A percentile compares a stretch with the other conserved stretches of the same genome.
Conservation (phyloP, 805 yeast species). For the Kluyveromyces dobzhanskii region DNA sequence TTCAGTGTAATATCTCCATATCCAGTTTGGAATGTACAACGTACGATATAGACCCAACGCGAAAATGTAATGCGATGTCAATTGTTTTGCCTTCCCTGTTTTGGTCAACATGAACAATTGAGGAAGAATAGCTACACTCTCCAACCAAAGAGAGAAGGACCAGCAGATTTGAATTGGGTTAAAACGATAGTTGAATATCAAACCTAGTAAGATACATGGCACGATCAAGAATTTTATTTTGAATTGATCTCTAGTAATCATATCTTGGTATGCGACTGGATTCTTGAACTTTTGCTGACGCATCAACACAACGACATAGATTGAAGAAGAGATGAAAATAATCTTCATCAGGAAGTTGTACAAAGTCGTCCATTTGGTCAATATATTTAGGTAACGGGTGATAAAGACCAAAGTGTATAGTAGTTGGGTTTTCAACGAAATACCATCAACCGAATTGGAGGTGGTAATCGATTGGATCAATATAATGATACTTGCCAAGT, state of each 20-base stretch:
- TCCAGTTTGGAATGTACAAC: conserved; percentile 89
- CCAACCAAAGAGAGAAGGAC: conserved; percentile 91
- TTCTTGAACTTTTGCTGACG: conserved; percentile 34
- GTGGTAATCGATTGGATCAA: conserved; percentile 61
- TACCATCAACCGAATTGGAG: conserved; percentile 66
- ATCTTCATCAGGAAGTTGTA: conserved; percentile 80
- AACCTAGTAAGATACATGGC: conserved; percentile 48
- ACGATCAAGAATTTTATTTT: conserved; percentile 61
- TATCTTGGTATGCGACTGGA: conserved; percentile 43
- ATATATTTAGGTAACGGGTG: conserved; percentile 62
- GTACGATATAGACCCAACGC: conserved; percentile 89
- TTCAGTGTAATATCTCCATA: conserved; percentile 68
- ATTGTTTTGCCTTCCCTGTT: conserved; percentile 77
- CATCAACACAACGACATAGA: conserved; percentile 70
- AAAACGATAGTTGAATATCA: conserved; percentile 62
- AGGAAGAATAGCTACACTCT: conserved; percentile 84
- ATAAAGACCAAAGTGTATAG: conserved; percentile 67
- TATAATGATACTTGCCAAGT: conserved; percentile 68
- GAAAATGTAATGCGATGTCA: conserved; percentile 88
- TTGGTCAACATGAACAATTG: conserved; percentile 86
- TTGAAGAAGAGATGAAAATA: conserved; percentile 66
- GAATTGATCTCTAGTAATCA: conserved; percentile 65
- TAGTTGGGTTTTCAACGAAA: conserved; percentile 82
- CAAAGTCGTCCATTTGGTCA: conserved; percentile 44
- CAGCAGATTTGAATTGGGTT: conserved; percentile 59